Base-by-base conservation (phyloP, 2,329 filamentous ascomycete species). In the Colletotrichum sojae region DNA sequence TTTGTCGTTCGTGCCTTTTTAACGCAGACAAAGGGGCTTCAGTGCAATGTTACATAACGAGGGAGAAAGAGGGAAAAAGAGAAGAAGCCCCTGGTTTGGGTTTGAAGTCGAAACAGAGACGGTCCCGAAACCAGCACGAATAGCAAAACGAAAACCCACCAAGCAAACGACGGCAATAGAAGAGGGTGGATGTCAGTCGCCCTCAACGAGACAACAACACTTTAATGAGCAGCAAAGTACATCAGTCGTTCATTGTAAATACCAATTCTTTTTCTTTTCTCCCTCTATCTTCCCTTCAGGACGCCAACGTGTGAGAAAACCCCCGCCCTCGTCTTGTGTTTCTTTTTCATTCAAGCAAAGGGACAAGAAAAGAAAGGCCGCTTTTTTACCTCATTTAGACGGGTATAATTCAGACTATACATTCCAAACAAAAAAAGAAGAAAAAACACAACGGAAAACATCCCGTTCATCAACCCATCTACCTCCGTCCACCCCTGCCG, bases 361-460 rank as follows among this genome's bases (percentile, higher is more conserved):
- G 20, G 18, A 15, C n/a, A 18, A 10, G 22, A 45, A 51, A 69
- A 64, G 39, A 39, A 46, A 53, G 57, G 56, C 64, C 61, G 62
- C 70, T 49, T 46, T 67, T 57, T 63, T 58, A 69, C 68, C 58
- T 64, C 68, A 69, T 67, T 63, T 58, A 66, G 31, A 67, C 61
- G 70, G 70, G 70, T 71, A 71, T 71, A 70, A 69, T 67, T 36
- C 67, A 67, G 62, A 70, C 57, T 60, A 31, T 48, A 65, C 52
- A 58, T 70, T 53, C 59, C 66, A 71, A 58, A 49, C 63, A 70
- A 55, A 49, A 48, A 20, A 15, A 25, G 6, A 20, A 18, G 18
- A 8, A 40, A 31, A 36, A 10, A 36, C 2, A 36, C 31, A 36
- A 8, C 10, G 31, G 10, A 36, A 36, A 36, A 36, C 31, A 36